Base-by-base conservation (phyloP, 257 asterid genomes). In the Verbena officinalis region DNA sequence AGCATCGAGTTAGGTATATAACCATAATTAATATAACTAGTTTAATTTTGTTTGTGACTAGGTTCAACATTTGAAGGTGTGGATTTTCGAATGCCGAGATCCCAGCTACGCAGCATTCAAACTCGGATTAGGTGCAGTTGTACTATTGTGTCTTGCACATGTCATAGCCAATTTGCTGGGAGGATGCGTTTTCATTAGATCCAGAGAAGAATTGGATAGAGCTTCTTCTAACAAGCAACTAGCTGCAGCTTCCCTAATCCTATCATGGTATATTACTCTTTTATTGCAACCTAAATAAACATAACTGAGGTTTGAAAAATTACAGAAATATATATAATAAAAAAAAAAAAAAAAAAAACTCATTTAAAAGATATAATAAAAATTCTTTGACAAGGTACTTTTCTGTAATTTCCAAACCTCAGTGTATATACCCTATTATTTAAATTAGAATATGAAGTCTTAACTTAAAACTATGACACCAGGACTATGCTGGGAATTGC, bases 81-180 rank as follows among this genome's bases (percentile, higher is more conserved):
- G 93, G 95, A 73, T 85, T 14, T 68, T 85, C 36, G 95, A 87
- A 59, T 93, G 98, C 77, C 81, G 92, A 50, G 94, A 93, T 46
- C 94, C 96, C 0, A 89, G 96, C 75, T 67, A 87, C 66, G 71
- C 76, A 64, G 98, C 97, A 33, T 92, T 85, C 80, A 85, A 82
- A 34, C 88, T 85, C 1, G 98, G 96, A 6, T 27, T 87, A 73
- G 77, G 84, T 43, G 98, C 97, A 10, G 81, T 83, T 9, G 78
- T 81, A 36, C 76, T 92, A 42, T 62, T 92, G 46, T 67, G 80
- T 65, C 67, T 87, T 6, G 91, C 98, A 11, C 97, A 92, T 59
- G 74, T 69, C 7, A 50, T 78, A 12, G 71, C 83, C 22, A 87
- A 76, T 58, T 43, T 82, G 75, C 69, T 84, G 44, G 84, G 83